phyloP scores from a whole-genome alignment of 202 grass and related monocot genomes.

The Saccharum hybrid region DNA sequence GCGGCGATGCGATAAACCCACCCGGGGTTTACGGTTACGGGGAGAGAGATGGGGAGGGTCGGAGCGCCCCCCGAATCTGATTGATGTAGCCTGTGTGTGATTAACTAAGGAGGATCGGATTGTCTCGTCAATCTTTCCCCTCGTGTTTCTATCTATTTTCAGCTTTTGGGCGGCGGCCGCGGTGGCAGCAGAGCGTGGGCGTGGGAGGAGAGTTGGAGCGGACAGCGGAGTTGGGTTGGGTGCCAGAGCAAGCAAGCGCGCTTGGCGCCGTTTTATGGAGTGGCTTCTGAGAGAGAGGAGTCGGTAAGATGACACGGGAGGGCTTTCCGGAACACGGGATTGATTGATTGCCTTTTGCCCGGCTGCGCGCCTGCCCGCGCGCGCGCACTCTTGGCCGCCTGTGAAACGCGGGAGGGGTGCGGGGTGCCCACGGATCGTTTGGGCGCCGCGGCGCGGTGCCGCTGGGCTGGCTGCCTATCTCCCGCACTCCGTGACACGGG shows the following conservation, averaged over 20 bases:
- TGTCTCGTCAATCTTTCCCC: neutral
- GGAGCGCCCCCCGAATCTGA: conserved; percentile 4
- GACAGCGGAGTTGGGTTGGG: neutral
- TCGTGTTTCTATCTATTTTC: neutral
- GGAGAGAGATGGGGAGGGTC: neutral
- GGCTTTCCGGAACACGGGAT: neutral
- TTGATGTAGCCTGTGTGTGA: neutral
- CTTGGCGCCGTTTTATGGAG: conserved; percentile 35
- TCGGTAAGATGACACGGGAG: too few relatives aligned
- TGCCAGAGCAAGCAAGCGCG: conserved; percentile 1
- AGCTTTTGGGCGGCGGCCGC: neutral
- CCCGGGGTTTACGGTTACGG: conserved; percentile 4
- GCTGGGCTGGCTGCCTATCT: too few relatives aligned
- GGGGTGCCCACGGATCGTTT: too few relatives aligned
- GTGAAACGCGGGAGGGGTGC: too few relatives aligned
- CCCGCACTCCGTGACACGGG: too few relatives aligned
- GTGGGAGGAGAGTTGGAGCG: neutral
- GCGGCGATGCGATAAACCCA: neutral
- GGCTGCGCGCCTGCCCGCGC: too few relatives aligned
- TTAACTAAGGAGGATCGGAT: neutral
- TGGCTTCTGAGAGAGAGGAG: too few relatives aligned
- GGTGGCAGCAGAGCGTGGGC: neutral
- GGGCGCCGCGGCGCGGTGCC: too few relatives aligned
- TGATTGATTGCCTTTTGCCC: too few relatives aligned
- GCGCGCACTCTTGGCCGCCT: too few relatives aligned